Base-by-base conservation (phyloP, 129 eudicot genomes). In the Pulicaria dysenterica region DNA sequence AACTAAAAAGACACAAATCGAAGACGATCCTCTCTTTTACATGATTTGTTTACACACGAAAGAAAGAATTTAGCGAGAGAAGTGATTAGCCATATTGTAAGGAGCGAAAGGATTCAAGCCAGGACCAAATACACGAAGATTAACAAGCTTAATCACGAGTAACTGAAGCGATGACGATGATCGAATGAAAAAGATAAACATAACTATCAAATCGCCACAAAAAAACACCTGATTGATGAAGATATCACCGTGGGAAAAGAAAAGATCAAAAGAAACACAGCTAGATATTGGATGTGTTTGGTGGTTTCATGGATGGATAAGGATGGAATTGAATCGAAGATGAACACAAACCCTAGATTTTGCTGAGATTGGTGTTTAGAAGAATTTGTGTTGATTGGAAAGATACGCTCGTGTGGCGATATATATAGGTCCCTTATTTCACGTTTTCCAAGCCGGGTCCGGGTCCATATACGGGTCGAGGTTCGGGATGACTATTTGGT, bases 81-180 rank as follows among this genome's bases (percentile, higher is more conserved):
- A 51, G 14, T 77, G 76, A 77, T 77, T 61, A 34, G 76, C 70
- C 76, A 69, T 77, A 49, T 77, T 77, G 81, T 69, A 43, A 0
- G 81, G 81, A 19, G 81, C 70, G 34, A 69, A 77, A 7, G 81
- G 81, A 70, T 76, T 67, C 80, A 73, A 73, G 14, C 62, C 78
- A 51, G 78, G 78, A 46, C 78, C 78, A 62, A 73, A 73, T 14
- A 73, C 49, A 73, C 78, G 78, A 54, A 73, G 78, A 73, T 73
- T 73, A 14, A 57, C 37, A 49, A 73, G 78, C 71, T 62, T 73
- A 43, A 63, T 72, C 15, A 69, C 53, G 66, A 72, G 66, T 56
- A 71, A 57, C 34, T 13, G 24, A 41, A 70, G 53, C 55, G 75
- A 70, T 41, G 75, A 41, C 7, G 75, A 70, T 56, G 75, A 71